Evolutionary conservation across 176 grass and related monocot genomes (phyloP), one percentile per base, ranked within the genome.

Genomic region (Cenchrus fungigraminus): DNA sequence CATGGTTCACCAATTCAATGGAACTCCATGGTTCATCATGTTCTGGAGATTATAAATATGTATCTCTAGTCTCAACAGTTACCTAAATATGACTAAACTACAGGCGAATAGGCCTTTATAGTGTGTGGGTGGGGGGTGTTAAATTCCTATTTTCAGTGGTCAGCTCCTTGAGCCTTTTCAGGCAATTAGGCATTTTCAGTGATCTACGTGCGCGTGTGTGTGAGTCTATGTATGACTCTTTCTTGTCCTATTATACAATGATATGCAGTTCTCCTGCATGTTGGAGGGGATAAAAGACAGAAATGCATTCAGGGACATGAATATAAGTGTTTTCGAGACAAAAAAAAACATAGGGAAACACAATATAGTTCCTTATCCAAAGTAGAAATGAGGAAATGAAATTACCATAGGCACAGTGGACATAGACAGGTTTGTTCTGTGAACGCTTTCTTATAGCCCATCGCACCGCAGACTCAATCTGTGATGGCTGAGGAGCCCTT

Each of bases 321-420:
- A 73, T 4, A 28, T 19, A 79, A 22, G 15, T 62, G 79, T 52
- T 68, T 50, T 65, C 28, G 63, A 65, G 58, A 20, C 42, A 87
- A 73, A 87, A 73, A 59, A 80, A 65, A 16, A 40, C 0, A 2
- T 11, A 71, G 9, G 11, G 11, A 51, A 90, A 82, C 0, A 78
- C 13, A 90, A 42, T 12, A 60, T 9, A 58, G 28, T 51, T 45
- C 52, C 7, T 71, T 55, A 73, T 61, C 11, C 43, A 79, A 86
- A 55, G 63, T 49, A 58, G 42, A 64, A 25, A 6, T 4, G 5
- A 65, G 9, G 62, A 78, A 56, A 80, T 40, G 37, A 12, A 14
- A 87, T 52, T 83, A 98, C 93, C 97, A 86, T 92, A 96, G 25
- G 93, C 97, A 89, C 97, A 98, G 57, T 98, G 97, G 74, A 96